phyloP scores from a whole-genome alignment of 2,329 filamentous ascomycete species.

The Botrytis cinerea region DNA sequence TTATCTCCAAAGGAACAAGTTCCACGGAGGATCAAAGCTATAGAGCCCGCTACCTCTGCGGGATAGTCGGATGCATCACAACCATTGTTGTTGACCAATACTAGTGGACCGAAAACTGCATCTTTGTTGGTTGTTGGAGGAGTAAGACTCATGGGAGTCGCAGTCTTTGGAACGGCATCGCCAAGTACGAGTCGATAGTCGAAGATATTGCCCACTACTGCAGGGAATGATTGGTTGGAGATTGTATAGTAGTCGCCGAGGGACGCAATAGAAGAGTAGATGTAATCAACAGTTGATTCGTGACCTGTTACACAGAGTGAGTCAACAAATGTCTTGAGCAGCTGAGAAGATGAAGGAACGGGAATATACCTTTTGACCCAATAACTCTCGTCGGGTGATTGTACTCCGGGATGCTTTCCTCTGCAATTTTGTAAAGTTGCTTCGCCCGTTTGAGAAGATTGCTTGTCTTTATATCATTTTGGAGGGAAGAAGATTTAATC shows the following conservation, averaged over 20 bases:
- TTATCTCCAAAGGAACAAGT: conserved; percentile 72
- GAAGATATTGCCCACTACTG: conserved; percentile 60
- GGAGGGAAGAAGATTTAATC: conserved; percentile 56
- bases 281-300: conserved; percentile 63
- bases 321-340: conserved; percentile 18
- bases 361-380: conserved; percentile 58
- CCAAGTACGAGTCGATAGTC: conserved; percentile 61
- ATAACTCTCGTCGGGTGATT: conserved; percentile 72
- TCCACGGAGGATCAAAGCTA: conserved; percentile 72
- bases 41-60: conserved; percentile 56
- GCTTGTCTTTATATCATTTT: conserved; percentile 56
- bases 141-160: conserved; percentile 63
- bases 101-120: conserved; percentile 59
- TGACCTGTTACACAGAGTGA: conserved; percentile 53
- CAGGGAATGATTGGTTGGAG: conserved; percentile 64
- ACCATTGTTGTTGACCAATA: conserved; percentile 63
- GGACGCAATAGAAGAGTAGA: conserved; percentile 55
- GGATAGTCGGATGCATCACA: conserved; percentile 67
- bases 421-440: conserved; percentile 62
- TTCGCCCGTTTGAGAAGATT: conserved; percentile 61
- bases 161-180: conserved; percentile 51
- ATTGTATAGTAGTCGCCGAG: conserved; percentile 63
- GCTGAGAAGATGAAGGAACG: conserved; percentile 8
- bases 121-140: conserved; percentile 63
- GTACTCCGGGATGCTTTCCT: conserved; percentile 60